Conservation (phyloP, 106 monocot genomes). For the Alisma plantagoaquatica region DNA sequence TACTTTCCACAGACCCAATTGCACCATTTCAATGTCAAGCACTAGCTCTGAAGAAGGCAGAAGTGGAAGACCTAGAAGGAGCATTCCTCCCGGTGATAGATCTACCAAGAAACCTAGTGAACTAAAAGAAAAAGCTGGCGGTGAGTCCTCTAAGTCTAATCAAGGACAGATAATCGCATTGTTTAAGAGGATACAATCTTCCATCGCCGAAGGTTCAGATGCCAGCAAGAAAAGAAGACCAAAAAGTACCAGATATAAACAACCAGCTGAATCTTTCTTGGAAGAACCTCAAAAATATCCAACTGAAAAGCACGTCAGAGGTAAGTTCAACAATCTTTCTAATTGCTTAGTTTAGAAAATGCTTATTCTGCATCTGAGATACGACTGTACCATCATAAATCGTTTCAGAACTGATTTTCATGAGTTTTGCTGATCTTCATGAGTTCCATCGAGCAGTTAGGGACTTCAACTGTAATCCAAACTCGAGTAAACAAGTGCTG, state of each 20-base stretch:
- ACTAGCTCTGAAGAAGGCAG: conserved; percentile 38
- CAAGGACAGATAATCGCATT: conserved; percentile 41
- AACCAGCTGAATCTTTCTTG: conserved; percentile 15
- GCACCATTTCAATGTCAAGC: conserved; percentile 1
- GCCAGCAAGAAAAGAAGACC: conserved; percentile 20
- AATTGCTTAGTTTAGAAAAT: too few relatives aligned
- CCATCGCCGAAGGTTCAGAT: conserved; percentile 27
- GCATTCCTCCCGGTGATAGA: conserved; percentile 6
- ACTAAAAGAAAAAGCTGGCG: not conserved
- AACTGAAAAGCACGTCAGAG: conserved; percentile 11
- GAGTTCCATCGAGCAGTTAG: too few relatives aligned
- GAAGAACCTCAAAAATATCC: conserved; percentile 1
- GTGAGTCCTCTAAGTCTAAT: conserved; percentile 11
- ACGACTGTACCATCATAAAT: too few relatives aligned
- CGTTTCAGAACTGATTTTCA: too few relatives aligned
- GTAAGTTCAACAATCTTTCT: too few relatives aligned
- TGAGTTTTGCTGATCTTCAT: too few relatives aligned
- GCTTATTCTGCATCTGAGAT: not conserved
- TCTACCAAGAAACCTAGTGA: conserved; percentile 1
- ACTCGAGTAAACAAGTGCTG: too few relatives aligned
- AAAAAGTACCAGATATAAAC: conserved; percentile 8
- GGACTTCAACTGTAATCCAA: too few relatives aligned
- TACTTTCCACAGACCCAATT: not conserved
- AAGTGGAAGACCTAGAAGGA: conserved; percentile 13
- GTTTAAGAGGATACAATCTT: conserved; percentile 46